Evolutionary conservation across 129 eudicot genomes (phyloP), one percentile per base, ranked within the genome.

Genomic region (Gnaphalium uliginosum): DNA sequence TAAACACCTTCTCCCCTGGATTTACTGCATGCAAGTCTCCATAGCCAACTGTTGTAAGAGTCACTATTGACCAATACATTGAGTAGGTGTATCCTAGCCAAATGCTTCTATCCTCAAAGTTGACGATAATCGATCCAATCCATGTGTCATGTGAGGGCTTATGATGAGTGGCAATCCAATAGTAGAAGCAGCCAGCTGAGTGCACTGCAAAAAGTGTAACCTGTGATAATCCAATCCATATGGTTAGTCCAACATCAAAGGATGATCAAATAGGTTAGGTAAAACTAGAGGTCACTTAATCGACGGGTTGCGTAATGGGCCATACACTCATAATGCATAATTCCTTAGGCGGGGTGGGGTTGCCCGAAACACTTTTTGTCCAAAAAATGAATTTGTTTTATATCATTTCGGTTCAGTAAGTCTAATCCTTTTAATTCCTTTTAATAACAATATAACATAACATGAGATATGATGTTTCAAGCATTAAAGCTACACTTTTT

Each of bases 21-120:
- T 87, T 89, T 51, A 71, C 79, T 2, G 96, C 91, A 19, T 85
- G 88, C 60, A 89, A 64, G 37, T 89, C 96, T 5, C 96, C 96
- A 64, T 89, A 89, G 23, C 96, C 96, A 19, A 84, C 87, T 6
- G 96, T 87, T 25, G 92, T 76, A 46, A 89, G 90, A 71, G 96
- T 89, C 64, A 89, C 96, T 63, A 87, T 85, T 6, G 96, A 81
- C 96, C 96, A 89, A 56, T 89, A 89, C 79, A 89, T 78, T 24
- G 92, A 81, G 66, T 85, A 87, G 2, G 88, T 87, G 65, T 89
- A 89, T 10, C 92, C 89, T 43, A 87, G 41, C 91, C 92, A 89
- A 29, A 82, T 78, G 80, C 96, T 87, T 76, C 80, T 66, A 10
- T 85, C 69, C 54, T 89, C 62, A 24, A 87, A 89, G n/a, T 83